These are phyloP conservation scores for Gymnopilus dilepis DNA, from an alignment of 768 basidiomycete species.

Conservation along the genomic window DNA sequence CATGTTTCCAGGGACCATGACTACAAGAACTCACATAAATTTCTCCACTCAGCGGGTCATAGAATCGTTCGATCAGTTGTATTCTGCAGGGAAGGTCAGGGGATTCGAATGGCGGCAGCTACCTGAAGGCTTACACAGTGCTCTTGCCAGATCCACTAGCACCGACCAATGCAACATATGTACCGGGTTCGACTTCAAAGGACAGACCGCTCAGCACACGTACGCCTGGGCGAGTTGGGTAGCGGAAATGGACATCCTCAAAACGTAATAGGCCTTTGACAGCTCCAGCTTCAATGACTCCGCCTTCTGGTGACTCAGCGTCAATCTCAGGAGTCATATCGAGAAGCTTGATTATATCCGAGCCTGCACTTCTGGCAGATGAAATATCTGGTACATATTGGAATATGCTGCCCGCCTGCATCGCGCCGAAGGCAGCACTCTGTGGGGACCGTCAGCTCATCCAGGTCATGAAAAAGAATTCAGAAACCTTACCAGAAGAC, in stretches of 20 bases:
- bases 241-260: constrained; percentile 85
- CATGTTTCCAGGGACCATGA: not conserved
- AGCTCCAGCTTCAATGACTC: constrained; percentile 46
- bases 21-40: constrained; percentile 53
- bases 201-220: constrained; percentile 83
- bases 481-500: constrained; percentile 66
- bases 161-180: constrained; percentile 82
- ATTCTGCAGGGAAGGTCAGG: constrained; percentile 47
- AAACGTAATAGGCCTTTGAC: constrained; percentile 71
- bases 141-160: constrained; percentile 84
- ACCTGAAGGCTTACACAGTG: constrained; percentile 59
- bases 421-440: constrained; percentile 78
- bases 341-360: constrained; percentile 74
- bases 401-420: constrained; percentile 88
- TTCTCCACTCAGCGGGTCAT: constrained; percentile 75
- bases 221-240: constrained; percentile 84
- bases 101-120: not conserved
- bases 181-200: constrained; percentile 75
- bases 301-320: constrained; percentile 71
- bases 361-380: constrained; percentile 78
- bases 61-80: constrained; percentile 86
- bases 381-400: constrained; percentile 88
- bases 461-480: not conserved
- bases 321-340: constrained; percentile 83
- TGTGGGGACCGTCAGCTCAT: constrained; percentile 30